A percentile compares a stretch with the other conserved stretches of the same genome.
Conservation (phyloP, 1,284 basidiomycete species). For the Kalmanozyma brasiliensis region DNA sequence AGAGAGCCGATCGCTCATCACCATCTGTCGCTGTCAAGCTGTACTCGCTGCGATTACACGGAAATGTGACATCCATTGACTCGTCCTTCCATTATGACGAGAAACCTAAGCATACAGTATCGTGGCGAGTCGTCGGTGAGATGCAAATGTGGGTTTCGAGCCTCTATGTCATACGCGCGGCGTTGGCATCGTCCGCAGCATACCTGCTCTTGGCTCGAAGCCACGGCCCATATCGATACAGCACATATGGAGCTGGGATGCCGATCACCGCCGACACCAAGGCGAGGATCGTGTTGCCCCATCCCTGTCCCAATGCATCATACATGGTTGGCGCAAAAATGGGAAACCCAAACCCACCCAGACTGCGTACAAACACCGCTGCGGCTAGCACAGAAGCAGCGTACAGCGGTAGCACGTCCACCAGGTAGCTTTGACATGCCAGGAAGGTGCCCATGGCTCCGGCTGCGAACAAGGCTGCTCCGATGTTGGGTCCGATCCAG, state of each 20-base stretch:
- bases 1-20: too few species aligned
- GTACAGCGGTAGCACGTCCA: conserved; percentile 61
- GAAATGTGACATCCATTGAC: too few species aligned
- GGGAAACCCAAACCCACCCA: conserved; percentile 65
- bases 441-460: conserved; percentile 51
- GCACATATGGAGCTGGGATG: conserved; percentile 60
- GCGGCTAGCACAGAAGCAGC: conserved; percentile 66
- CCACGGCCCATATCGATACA: conserved; percentile 51
- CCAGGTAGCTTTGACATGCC: conserved; percentile 55
- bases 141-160: too few species aligned
- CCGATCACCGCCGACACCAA: conserved; percentile 57
- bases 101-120: too few species aligned
- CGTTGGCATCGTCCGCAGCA: conserved; percentile 29
- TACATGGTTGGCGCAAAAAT: conserved; percentile 62
- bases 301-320: conserved; percentile 60
- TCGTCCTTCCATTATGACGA: background rate
- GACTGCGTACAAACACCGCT: conserved; percentile 56
- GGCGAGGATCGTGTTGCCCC: conserved; percentile 66
- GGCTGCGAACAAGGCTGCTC: conserved; percentile 34
- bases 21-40: too few species aligned
- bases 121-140: too few species aligned
- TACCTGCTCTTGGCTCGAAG: conserved; percentile 57
- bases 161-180: conserved; percentile 18
- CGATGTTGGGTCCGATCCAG: conserved; percentile 76
- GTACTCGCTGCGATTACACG: too few species aligned